A percentile compares a stretch with the other conserved stretches of the same genome.
phyloP scores from a whole-genome alignment of 225 moss, liverwort and hornwort genomes.

The Pleurozium schreberi region DNA sequence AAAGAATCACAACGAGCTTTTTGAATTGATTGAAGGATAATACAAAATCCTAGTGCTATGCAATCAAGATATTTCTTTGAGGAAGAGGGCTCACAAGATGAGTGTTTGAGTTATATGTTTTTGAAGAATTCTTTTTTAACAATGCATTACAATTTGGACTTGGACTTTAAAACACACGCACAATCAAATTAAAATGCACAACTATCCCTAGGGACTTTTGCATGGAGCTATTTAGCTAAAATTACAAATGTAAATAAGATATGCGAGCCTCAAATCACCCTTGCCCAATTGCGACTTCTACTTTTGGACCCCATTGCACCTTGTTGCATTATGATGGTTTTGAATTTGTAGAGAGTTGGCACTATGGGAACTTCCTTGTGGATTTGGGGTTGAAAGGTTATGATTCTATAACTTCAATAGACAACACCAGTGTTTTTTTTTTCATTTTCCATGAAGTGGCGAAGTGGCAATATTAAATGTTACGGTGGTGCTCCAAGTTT shows the following conservation, averaged over 20 bases:
- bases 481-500: too few relatives aligned
- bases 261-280: accelerated
- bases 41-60: not conserved
- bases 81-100: not conserved
- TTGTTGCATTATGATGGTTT: not conserved
- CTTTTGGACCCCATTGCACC: not conserved
- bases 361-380: not conserved
- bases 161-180: not conserved
- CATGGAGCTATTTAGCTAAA: not conserved
- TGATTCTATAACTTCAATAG: too few relatives aligned
- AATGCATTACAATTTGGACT: not conserved
- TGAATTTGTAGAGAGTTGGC: not conserved
- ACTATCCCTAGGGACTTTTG: not conserved
- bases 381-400: too few relatives aligned
- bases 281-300: not conserved
- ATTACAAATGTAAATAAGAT: not conserved
- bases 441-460: too few relatives aligned
- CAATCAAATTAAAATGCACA: not conserved
- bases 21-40: accelerated
- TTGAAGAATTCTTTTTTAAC: too few relatives aligned
- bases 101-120: not conserved
- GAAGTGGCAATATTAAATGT: too few relatives aligned
- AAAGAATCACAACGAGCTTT: not conserved
- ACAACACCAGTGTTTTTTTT: too few relatives aligned
- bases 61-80: not conserved